Base-by-base conservation (phyloP, 805 yeast species). In the Dipodascus geniculatus region DNA sequence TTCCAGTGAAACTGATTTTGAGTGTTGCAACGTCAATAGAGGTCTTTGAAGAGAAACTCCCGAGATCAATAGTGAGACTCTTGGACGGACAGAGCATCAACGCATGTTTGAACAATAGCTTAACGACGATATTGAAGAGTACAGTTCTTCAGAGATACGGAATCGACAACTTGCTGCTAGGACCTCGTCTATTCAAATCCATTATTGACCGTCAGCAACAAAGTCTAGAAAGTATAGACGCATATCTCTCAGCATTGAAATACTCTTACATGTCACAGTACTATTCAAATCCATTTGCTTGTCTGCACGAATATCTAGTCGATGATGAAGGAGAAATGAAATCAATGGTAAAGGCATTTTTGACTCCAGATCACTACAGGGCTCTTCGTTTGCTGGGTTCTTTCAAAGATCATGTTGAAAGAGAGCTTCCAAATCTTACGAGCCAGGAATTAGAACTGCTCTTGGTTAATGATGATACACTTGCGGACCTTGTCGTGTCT, bases 311-410 rank as follows among this genome's bases (percentile, higher is more conserved):
- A 50, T 17, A 33, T 38, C 20, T 20, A 23, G 23, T 22, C 42
- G 57, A 54, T 9, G 48, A 47, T 20, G 35, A 51, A 16, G 23
- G 48, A 44, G 48, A 20, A 22, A 23, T 20, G 16, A 42, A 48
- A 22, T 49, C 23, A 2, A 49, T 53, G 3, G 53, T 51, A 2
- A 24, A 51, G 14, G 49, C 24, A 2, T 48, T 52, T n/a, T 11
- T 55, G 23, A 54, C 59, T 1, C 50, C 60, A 2, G 48, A 51
- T 2, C 62, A 69, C 48, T 49, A 54, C 14, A 48, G 51, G 2
- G 66, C 70, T 1, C 52, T 71, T 1, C 61, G 73, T 42, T 60
- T 63, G 59, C 57, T 72, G 31, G 71, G 72, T 0, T 71, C 77
- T 0, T 72, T 72, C 55, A 59, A 54, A 48, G 49, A 53, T 20